Evolutionary conservation across 2,329 filamentous ascomycete genomes (phyloP), one percentile per base, ranked within the genome.

Genomic region (Aspergillus sojae): DNA sequence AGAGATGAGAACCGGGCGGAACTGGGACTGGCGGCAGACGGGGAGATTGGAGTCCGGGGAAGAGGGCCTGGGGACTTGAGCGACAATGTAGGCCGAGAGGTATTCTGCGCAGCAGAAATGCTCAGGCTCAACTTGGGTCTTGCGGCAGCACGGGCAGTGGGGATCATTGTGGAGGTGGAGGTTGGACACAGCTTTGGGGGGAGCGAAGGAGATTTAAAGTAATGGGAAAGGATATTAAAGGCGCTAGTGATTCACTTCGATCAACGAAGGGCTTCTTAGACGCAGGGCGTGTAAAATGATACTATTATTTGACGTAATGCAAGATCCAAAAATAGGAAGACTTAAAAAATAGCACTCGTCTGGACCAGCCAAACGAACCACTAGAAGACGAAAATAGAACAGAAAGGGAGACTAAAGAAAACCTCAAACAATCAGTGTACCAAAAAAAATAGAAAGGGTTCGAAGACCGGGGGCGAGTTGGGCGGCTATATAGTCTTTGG

Each of bases 41-140:
- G 80, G 10, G 80, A 80, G 50, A 81, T 69, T 4, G 81, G 81
- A 36, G 80, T 80, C 39, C 80, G 77, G 55, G 80, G 75, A 32
- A 78, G 66, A 36, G 72, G 67, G 54, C 73, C 71, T 3, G 81
- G 80, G 10, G 81, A 82, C 64, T 80, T 81, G 68, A 82, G 74
- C 10, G 80, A 78, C 56, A 81, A 70, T 6, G 78, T 67, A 30
- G 79, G 74, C 34, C 79, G 72, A 46, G 77, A 64, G 32, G 73
- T 55, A 60, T 69, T 75, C 65, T 77, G 72, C 28, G 75, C 71
- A 62, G 75, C 69, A 64, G 80, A 77, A 66, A 82, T 82, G 74
- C 73, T 80, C 71, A 84, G 68, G 57, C 79, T 78, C 67, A 83
- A 77, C 77, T 82, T 81, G 54, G 82, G 82, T 67, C 78, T 81